phyloP scores from a whole-genome alignment of 805 yeast genomes.

The Saturnispora sekii region DNA sequence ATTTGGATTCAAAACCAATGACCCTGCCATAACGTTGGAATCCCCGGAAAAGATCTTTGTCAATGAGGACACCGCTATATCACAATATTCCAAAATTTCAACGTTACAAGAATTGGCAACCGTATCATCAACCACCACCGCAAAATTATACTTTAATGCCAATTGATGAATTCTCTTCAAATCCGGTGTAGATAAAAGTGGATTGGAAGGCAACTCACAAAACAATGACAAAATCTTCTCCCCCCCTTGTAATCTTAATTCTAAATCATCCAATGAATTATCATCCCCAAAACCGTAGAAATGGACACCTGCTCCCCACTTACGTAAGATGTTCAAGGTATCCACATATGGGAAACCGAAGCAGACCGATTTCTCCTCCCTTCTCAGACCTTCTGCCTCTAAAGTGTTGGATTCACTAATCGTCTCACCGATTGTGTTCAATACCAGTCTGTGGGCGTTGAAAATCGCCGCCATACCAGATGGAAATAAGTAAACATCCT shows the following conservation, averaged over 20 bases:
- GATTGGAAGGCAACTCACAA: constrained; percentile 93
- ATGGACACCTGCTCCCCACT: constrained; percentile 87
- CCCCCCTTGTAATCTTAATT: constrained; percentile 48
- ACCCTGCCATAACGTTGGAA: constrained; percentile 93
- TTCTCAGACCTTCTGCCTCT: constrained; percentile 11
- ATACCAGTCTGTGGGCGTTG: constrained; percentile 52
- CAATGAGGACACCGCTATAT: constrained; percentile 74
- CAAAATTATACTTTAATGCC: constrained; percentile 62
- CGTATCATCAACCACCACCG: constrained; percentile 86
- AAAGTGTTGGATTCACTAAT: constrained; percentile 1
- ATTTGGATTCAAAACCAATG: constrained; percentile 65
- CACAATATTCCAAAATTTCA: constrained; percentile 74
- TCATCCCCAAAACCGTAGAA: constrained; percentile 83
- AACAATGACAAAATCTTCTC: constrained; percentile 66
- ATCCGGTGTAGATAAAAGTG: constrained; percentile 81
- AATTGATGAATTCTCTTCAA: constrained; percentile 52
- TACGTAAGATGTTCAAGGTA: constrained; percentile 72
- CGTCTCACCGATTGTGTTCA: constrained; percentile 22
- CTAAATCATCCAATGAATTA: constrained; percentile 54
- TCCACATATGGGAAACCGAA: constrained; percentile 97
- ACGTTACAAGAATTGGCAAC: constrained; percentile 85
- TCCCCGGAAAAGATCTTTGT: constrained; percentile 93
- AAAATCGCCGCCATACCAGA: constrained; percentile 92
- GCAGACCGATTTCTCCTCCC: constrained; percentile 60
- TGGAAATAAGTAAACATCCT: constrained; percentile 77